Conservation (phyloP, 1,284 basidiomycete genomes). For the Moniliophthora roreri region DNA sequence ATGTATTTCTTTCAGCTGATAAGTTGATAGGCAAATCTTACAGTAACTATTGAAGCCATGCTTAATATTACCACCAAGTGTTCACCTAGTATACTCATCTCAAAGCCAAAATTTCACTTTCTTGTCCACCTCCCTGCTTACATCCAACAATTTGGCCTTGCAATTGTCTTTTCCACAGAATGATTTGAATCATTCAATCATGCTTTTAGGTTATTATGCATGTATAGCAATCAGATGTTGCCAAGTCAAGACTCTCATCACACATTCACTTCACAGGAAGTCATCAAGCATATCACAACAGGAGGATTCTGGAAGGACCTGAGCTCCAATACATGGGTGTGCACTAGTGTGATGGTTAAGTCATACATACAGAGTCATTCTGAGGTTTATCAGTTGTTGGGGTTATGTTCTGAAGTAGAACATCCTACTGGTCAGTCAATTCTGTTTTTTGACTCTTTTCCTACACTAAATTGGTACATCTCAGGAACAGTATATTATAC, state of each 20-base stretch:
- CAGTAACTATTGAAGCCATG: slow-evolving; percentile 18
- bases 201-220: slow-evolving; percentile 14
- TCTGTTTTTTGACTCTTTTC: too few relatives aligned
- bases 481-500: too few relatives aligned
- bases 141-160: slow-evolving; percentile 23
- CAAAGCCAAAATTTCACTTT: slow-evolving; percentile 23
- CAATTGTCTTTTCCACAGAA: slow-evolving; percentile 16
- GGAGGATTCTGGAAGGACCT: not conserved
- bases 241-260: slow-evolving; percentile 17
- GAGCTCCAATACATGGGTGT: not conserved
- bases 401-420: too few relatives aligned
- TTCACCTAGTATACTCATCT: slow-evolving; percentile 18
- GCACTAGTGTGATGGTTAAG: not conserved
- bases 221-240: slow-evolving; percentile 19
- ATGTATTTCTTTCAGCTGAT: slow-evolving; percentile 4
- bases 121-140: slow-evolving; percentile 20
- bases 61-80: slow-evolving; percentile 13
- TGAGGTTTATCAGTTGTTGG: not conserved
- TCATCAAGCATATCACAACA: not conserved
- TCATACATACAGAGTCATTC: not conserved
- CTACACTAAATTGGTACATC: too few relatives aligned
- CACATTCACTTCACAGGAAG: not conserved
- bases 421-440: too few relatives aligned
- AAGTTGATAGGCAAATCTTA: slow-evolving; percentile 3
- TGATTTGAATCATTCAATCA: slow-evolving; percentile 19